Evolutionary conservation across 345 rosid genomes (phyloP), one percentile per base, ranked within the genome.

Genomic region (Ailanthus altissimus): DNA sequence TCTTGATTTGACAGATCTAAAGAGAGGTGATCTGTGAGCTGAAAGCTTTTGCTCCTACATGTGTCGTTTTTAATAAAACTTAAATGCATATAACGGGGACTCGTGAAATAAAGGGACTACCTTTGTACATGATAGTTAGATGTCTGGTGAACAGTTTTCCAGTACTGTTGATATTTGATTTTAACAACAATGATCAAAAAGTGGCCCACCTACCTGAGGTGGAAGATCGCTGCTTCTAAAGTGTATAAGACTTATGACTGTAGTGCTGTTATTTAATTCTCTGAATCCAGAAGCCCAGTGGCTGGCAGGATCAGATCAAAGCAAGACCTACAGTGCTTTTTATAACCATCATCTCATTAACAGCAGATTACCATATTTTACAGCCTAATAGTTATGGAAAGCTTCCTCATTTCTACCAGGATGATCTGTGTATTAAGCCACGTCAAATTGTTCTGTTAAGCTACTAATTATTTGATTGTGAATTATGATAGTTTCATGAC

Each of bases 231-330:
- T 18, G 11, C 18, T 18, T 47, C 28, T 47, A 38, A 42, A 46
- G 67, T 73, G 74, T 79, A 49, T 40, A 13, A 68, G 72, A 36
- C 25, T 43, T 71, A 6, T 12, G 60, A n/a, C 72, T 16, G n/a
- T 18, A 25, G 54, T 59, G 66, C 40, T 59, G 57, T 46, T 50
- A 59, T 54, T 61, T 32, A 79, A 49, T 47, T 18, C 65, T 67
- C 32, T 67, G 63, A 59, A 58, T 53, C 56, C 28, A 26, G 69
- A 73, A 59, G 43, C 43, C 46, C 23, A 65, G 47, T 47, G 36
- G 49, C 23, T 79, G 68, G 64, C 42, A 14, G 57, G 71, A 46
- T 67, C 47, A 46, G n/a, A 14, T 5, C 21, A 59, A 54, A 26
- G 67, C 26, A 14, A 10, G 25, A 36, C 8, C 59, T 8, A 54